Conservation (phyloP, 2,329 filamentous ascomycete genomes). For the Reticulascus tulasneorum region DNA sequence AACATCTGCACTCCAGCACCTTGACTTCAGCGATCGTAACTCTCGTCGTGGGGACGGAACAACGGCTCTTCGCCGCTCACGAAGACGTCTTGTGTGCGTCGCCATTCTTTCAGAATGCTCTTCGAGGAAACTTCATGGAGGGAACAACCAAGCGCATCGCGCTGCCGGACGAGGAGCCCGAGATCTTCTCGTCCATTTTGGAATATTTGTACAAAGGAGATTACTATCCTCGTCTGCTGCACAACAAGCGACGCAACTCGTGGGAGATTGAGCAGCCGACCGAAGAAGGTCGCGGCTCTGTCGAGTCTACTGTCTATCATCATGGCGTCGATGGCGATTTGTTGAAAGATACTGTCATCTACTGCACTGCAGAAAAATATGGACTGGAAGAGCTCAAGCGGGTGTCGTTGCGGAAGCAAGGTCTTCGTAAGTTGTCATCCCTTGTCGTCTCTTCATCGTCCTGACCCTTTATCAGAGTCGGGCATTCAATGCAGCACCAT, state of each 20-base stretch:
- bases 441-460: not conserved
- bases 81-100: constrained; percentile 78
- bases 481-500: constrained; percentile 84
- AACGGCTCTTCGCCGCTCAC: constrained; percentile 87
- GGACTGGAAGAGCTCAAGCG: constrained; percentile 80
- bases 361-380: constrained; percentile 84
- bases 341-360: constrained; percentile 85
- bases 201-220: constrained; percentile 94
- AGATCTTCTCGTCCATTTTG: constrained; percentile 84
- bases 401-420: constrained; percentile 82
- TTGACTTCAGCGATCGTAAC: constrained; percentile 70
- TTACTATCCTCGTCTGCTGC: constrained; percentile 79
- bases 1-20: constrained; percentile 36
- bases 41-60: constrained; percentile 73
- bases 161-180: constrained; percentile 80
- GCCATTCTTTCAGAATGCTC: constrained; percentile 69
- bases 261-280: constrained; percentile 73
- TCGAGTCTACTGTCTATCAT: constrained; percentile 67
- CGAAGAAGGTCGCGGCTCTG: constrained; percentile 40
- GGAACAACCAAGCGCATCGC: constrained; percentile 63
- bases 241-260: constrained; percentile 74
- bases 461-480: constrained; percentile 46
- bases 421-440: constrained; percentile 58
- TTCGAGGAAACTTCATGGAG: constrained; percentile 61
- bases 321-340: constrained; percentile 62